Conservation (phyloP, 768 basidiomycete genomes). For the Pulveroboletus sp. region DNA sequence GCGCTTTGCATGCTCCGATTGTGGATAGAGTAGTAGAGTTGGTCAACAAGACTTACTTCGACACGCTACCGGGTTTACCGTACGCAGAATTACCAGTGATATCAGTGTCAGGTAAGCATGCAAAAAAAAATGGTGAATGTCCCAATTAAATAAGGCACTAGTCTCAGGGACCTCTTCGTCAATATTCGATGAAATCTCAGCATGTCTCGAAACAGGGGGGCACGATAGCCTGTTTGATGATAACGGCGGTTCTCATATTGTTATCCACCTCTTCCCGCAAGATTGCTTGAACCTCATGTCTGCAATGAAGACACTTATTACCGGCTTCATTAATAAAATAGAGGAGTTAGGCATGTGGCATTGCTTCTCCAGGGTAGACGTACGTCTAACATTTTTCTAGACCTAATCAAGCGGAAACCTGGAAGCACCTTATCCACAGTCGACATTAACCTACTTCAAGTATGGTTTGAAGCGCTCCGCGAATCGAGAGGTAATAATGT, state of each 20-base stretch:
- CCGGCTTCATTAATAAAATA: slow-evolving; percentile 45
- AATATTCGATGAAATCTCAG: slow-evolving; percentile 43
- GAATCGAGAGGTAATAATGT: slow-evolving; percentile 35
- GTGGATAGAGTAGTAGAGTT: slow-evolving; percentile 40
- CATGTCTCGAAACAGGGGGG: slow-evolving; percentile 30
- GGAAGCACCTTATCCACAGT: slow-evolving; percentile 51
- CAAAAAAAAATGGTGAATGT: not conserved
- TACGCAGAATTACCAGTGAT: slow-evolving; percentile 58
- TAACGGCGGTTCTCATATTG: slow-evolving; percentile 21
- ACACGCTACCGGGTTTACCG: slow-evolving; percentile 51
- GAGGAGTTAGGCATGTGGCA: slow-evolving; percentile 28
- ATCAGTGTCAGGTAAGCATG: slow-evolving; percentile 46
- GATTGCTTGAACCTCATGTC: slow-evolving; percentile 51
- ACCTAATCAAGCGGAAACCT: slow-evolving; percentile 40
- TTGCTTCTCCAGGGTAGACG: not conserved
- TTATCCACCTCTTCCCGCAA: slow-evolving; percentile 51
- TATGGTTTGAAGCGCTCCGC: slow-evolving; percentile 51
- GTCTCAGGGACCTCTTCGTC: slow-evolving; percentile 44
- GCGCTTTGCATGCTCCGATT: slow-evolving; percentile 45
- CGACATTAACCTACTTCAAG: slow-evolving; percentile 56
- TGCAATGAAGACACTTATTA: slow-evolving; percentile 53
- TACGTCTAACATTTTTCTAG: slow-evolving; percentile 19
- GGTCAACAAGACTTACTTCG: slow-evolving; percentile 41
- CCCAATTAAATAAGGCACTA: slow-evolving; percentile 13
- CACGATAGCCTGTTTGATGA: slow-evolving; percentile 22